These are phyloP conservation scores for Schizophyllum commune DNA, from an alignment of 1,284 basidiomycete species.

Conservation along the genomic window DNA sequence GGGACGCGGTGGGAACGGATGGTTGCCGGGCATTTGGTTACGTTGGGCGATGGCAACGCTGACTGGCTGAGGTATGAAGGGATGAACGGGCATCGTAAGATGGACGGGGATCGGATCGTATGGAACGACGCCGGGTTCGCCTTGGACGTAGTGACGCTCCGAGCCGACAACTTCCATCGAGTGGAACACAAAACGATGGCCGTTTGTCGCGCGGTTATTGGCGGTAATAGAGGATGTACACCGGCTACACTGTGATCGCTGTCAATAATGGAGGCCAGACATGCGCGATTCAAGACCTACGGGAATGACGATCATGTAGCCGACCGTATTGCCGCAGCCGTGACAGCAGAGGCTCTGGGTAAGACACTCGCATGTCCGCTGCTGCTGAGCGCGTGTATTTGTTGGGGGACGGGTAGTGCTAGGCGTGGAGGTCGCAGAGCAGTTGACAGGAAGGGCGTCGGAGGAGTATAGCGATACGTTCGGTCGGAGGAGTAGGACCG, in stretches of 20 bases:
- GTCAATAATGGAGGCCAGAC: slow-evolving; percentile 6
- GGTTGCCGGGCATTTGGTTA: slow-evolving; percentile 11
- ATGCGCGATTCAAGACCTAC: slow-evolving; percentile 22
- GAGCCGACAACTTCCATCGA: slow-evolving; percentile 65
- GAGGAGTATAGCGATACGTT: slow-evolving; percentile 80
- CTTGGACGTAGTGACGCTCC: slow-evolving; percentile 62
- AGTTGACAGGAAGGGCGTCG: slow-evolving; percentile 74
- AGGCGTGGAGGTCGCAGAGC: slow-evolving; percentile 46
- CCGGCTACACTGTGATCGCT: slow-evolving; percentile 41
- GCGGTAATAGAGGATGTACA: slow-evolving; percentile 65
- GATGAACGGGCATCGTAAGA: slow-evolving; percentile 11
- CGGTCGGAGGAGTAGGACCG: slow-evolving; percentile 74
- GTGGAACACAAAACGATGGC: slow-evolving; percentile 86
- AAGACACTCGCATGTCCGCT: slow-evolving; percentile 36
- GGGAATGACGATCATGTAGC: slow-evolving; percentile 71
- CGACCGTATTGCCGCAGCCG: slow-evolving; percentile 68
- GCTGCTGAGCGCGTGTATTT: slow-evolving; percentile 23
- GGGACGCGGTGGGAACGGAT: slow-evolving; percentile 8
- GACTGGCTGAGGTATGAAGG: slow-evolving; percentile 20
- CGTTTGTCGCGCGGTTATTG: slow-evolving; percentile 68
- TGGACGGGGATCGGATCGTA: slow-evolving; percentile 24
- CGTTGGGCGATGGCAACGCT: slow-evolving; percentile 15
- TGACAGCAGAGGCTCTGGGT: slow-evolving; percentile 72
- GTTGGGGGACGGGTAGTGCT: slow-evolving; percentile 31
- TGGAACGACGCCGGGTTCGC: slow-evolving; percentile 58